A percentile compares a stretch with the other conserved stretches of the same genome.
phyloP scores from a whole-genome alignment of 345 rosid genomes.

The Gossypium rotundifolium region DNA sequence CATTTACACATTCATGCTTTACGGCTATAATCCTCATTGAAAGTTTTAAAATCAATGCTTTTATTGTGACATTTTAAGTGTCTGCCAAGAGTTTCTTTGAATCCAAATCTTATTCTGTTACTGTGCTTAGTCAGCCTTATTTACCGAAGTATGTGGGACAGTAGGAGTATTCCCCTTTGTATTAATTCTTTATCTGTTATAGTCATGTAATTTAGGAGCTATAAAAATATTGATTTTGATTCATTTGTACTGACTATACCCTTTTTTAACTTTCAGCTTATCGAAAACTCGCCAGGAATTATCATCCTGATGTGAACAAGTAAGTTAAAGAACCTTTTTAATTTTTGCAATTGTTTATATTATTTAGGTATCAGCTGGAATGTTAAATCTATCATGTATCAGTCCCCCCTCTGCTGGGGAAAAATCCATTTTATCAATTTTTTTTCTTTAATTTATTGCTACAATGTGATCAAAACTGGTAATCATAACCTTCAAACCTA shows the following conservation, averaged over 20 bases:
- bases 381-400: background rate
- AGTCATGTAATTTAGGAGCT: background rate
- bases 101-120: background rate
- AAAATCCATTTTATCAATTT: background rate
- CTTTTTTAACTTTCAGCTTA: slow-evolving; percentile 52
- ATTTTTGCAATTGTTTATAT: background rate
- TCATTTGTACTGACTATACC: background rate
- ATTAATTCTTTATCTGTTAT: background rate
- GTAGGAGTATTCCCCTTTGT: background rate
- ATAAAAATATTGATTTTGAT: background rate
- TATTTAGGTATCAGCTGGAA: background rate
- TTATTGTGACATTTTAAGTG: background rate
- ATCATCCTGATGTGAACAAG: slow-evolving; percentile 99
- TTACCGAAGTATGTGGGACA: background rate
- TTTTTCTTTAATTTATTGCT: background rate
- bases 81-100: background rate
- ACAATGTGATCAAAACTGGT: background rate
- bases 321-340: slow-evolving; percentile 27
- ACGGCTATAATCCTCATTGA: background rate
- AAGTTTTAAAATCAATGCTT: background rate
- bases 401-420: background rate
- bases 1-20: background rate
- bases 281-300: slow-evolving; percentile 89
- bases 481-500: background rate
- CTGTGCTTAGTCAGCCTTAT: background rate